Evolutionary conservation across 169 alveolate genomes (phyloP).

Genomic region (Cryptosporidium tyzzeri): DNA sequence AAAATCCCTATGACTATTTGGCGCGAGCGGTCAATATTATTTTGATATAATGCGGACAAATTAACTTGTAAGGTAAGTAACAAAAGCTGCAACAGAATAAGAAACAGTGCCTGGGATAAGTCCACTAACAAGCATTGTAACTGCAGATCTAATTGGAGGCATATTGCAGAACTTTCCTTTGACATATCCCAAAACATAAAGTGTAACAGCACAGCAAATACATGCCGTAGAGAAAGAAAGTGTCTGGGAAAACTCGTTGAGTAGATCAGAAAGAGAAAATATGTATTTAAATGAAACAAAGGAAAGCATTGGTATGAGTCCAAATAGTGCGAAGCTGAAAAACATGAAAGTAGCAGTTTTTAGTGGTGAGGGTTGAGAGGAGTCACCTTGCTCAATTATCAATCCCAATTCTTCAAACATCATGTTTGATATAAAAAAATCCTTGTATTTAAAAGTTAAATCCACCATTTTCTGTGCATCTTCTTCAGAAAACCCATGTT

Average conservation of each 20-base stretch:
- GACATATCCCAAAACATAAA: conserved; percentile 82
- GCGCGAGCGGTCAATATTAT: conserved; percentile 44
- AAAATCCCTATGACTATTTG: background rate
- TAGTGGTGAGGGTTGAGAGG: conserved; percentile 78
- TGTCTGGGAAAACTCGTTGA: conserved; percentile 10
- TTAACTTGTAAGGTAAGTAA: conserved; percentile 32
- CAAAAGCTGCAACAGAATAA: conserved; percentile 82
- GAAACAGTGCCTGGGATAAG: conserved; percentile 86
- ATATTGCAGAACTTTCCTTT: conserved; percentile 86
- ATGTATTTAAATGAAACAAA: conserved; percentile 82
- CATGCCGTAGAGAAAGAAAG: conserved; percentile 84
- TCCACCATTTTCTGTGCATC: conserved; percentile 90
- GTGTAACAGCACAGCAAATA: conserved; percentile 81
- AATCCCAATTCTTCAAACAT: conserved; percentile 93
- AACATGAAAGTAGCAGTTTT: conserved; percentile 87
- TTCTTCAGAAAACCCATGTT: conserved; percentile 86
- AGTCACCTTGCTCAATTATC: conserved; percentile 82
- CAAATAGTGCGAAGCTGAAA: conserved; percentile 87
- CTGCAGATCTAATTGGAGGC: conserved; percentile 82
- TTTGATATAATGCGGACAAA: background rate
- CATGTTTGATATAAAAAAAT: conserved; percentile 90
- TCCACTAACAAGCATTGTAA: conserved; percentile 85
- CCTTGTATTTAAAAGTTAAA: conserved; percentile 86
- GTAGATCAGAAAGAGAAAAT: conserved; percentile 65
- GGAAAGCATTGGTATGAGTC: conserved; percentile 89